Base-by-base conservation (phyloP, 495 filamentous ascomycete genomes). In the Lophium mytilinum region DNA sequence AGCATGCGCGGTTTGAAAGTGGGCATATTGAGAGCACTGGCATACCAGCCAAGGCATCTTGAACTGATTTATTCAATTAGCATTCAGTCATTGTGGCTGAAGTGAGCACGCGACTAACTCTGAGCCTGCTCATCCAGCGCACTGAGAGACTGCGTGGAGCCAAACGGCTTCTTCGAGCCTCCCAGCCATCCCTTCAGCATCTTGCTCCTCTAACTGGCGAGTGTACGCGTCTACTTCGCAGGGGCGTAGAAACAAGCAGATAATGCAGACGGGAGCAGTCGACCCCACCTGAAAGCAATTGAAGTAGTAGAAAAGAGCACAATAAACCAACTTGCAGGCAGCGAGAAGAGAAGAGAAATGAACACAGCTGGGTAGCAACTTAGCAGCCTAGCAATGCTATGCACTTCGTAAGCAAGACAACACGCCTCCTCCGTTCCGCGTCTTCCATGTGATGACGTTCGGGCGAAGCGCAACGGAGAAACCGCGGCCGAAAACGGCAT, bases 21-120 rank as follows among this genome's bases (percentile, higher is more conserved):
- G 4, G 18, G 12, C 19, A 9, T 9, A 24, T 24, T 24, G 11
- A 11, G 36, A n/a, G 39, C 34, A 52, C 17, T 30, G 37, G 37
- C 52, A 34, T 74, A 83, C 82, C 79, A 69, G 70, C 71, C 76
- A 87, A 75, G 37, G 84, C 83, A 64, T 85, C 74, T 59, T 83
- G 77, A 61, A 88, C 84, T 86, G 47, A 18, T 7, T 17, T 40
- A 42, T 50, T 55, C 46, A 45, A 60, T 64, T 53, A 65, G 61
- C 35, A 30, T 14, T 42, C 35, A 41, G 11, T 30, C 19, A 18
- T 56, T 10, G 49, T 17, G 9, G 40, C 36, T 33, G 43, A 30
- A 46, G n/a, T 19, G 19, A 30, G 47, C 52, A 65, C 48, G 19
- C 48, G 75, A 48, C 77, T 60, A 71, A 85, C 83, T 76, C 65